phyloP scores from a whole-genome alignment of 1,284 basidiomycete species.

The Filobasidium uniguttulatum region DNA sequence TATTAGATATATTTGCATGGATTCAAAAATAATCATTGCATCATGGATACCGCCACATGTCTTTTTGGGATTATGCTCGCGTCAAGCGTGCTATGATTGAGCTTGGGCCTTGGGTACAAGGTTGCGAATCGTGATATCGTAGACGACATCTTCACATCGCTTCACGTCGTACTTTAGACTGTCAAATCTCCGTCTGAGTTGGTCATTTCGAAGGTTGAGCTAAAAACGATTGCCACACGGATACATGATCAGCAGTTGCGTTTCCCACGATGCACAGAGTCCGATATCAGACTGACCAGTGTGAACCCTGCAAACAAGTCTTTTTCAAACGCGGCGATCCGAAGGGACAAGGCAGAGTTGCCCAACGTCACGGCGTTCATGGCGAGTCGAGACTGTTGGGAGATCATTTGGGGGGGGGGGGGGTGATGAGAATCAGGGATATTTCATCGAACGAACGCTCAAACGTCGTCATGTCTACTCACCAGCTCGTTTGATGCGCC shows the following conservation, averaged over 20 bases:
- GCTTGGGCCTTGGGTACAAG: constrained; percentile 14
- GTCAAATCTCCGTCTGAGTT: constrained; percentile 35
- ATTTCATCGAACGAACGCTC: not conserved
- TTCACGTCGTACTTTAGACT: constrained; percentile 38
- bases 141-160: constrained; percentile 38
- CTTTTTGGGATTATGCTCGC: too few relatives aligned
- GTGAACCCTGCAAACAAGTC: constrained; percentile 38
- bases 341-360: constrained; percentile 34
- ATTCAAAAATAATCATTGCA: too few relatives aligned
- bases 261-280: too few relatives aligned
- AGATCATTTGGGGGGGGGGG: too few relatives aligned
- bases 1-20: too few relatives aligned
- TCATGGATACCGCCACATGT: too few relatives aligned
- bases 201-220: constrained; percentile 38
- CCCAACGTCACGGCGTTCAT: constrained; percentile 37
- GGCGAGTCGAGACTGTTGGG: constrained; percentile 30
- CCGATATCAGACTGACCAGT: constrained; percentile 24
- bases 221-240: constrained; percentile 11
- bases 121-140: constrained; percentile 33
- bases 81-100: too few relatives aligned
- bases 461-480: constrained; percentile 4
- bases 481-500: constrained; percentile 37
- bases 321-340: constrained; percentile 36
- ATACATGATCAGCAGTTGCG: not conserved
- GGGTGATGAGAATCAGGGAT: not conserved